These are phyloP conservation scores for Trichoderma gamsii DNA, from an alignment of 495 filamentous ascomycete genomes.

Conservation along the genomic window DNA sequence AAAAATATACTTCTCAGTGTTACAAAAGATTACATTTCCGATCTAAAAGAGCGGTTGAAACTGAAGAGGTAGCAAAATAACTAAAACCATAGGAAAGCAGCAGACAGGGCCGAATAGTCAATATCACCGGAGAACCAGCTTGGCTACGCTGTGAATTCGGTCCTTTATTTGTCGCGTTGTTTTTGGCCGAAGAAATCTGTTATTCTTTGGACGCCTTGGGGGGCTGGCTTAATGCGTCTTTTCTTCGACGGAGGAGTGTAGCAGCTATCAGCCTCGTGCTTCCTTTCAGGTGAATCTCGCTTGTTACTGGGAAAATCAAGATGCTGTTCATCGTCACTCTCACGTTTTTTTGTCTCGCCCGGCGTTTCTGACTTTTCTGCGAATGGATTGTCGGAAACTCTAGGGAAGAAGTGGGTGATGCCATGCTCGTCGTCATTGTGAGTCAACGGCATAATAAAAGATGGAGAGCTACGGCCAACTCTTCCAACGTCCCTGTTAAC, in stretches of 20 bases:
- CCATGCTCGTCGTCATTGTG: constrained; percentile 83
- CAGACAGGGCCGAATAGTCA: too few species aligned
- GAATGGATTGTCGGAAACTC: constrained; percentile 28
- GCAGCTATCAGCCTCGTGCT: background rate
- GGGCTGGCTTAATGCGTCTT: background rate
- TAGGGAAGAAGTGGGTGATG: constrained; percentile 87
- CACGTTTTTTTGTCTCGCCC: constrained; percentile 9
- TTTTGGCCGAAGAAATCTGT: background rate
- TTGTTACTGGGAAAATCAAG: background rate
- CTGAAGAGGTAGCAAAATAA: too few species aligned
- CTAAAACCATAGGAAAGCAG: too few species aligned
- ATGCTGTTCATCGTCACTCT: background rate
- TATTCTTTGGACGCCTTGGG: background rate
- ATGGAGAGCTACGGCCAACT: constrained; percentile 83
- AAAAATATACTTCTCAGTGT: too few species aligned
- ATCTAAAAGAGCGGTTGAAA: too few species aligned
- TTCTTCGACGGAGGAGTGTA: background rate
- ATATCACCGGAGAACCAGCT: too few species aligned
- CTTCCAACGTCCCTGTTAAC: constrained; percentile 89
- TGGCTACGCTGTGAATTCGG: background rate
- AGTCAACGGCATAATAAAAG: constrained; percentile 74
- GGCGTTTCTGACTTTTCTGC: background rate
- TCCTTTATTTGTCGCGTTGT: background rate
- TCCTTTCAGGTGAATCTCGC: background rate
- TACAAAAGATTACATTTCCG: too few species aligned